Base-by-base conservation (phyloP, 345 rosid genomes). In the Populus alba region DNA sequence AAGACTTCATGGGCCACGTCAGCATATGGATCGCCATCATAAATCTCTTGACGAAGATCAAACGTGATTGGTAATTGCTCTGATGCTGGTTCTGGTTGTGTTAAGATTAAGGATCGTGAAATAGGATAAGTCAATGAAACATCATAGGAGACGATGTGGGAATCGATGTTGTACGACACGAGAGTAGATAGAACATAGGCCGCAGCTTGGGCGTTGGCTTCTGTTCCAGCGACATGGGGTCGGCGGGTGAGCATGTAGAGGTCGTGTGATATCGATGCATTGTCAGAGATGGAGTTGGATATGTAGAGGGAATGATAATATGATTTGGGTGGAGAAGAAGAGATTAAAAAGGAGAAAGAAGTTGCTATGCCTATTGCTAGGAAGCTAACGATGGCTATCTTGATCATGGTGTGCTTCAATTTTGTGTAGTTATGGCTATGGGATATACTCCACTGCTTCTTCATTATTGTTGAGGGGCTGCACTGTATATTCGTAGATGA, bases 141-240 rank as follows among this genome's bases (percentile, higher is more conserved):
- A 4, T 78, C 85, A 75, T 94, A 94, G 85, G 93, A 68, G 25
- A 68, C 76, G 11, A 91, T 47, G 72, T 74, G 90, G 11, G 93
- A 49, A 74, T 79, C 47, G 68, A 90, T 62, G 62, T 75, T 66
- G 77, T 72, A 81, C 81, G 97, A 87, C 22, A 79, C 27, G 76
- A 94, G 86, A 41, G 80, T 70, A 15, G 94, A 88, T 5, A 77
- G 89, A 43, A 92, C 93, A 29, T 84, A 88, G 66, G 87, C 77
- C 1, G 98, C 96, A 5, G 88, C 89, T 38, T 92, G 92, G 1
- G 90, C 88, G 91, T 92, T 94, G 86, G 97, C 97, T 63, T 75
- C 70, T 0, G 98, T 81, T 73, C 97, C 97, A 6, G 98, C 96
- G 5, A 87, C 88, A 45, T 92, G 97, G 2, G 98, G 97, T 35